phyloP scores from a whole-genome alignment of 495 filamentous ascomycete species.

The Penicillium fimorum region DNA sequence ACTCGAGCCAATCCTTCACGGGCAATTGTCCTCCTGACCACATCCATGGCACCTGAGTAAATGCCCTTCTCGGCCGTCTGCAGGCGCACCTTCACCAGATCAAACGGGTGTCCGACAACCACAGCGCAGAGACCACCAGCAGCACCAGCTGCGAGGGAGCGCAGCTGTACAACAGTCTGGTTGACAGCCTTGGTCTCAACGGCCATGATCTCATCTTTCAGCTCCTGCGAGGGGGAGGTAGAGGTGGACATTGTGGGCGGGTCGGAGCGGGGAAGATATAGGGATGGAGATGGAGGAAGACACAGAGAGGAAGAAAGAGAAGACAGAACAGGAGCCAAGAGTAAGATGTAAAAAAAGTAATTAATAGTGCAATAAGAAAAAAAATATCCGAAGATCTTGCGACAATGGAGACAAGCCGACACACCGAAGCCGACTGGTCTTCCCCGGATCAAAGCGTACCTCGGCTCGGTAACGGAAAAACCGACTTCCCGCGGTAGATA shows the following conservation, averaged over 20 bases:
- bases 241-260: constrained; percentile 33
- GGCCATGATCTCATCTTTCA: constrained; percentile 36
- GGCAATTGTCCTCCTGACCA: constrained; percentile 81
- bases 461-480: constrained; percentile 36
- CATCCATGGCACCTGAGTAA: constrained; percentile 87
- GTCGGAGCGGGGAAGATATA: constrained; percentile 4
- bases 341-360: background rate
- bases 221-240: constrained; percentile 30
- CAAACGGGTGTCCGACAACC: constrained; percentile 91
- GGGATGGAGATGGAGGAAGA: constrained; percentile 10
- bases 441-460: constrained; percentile 26
- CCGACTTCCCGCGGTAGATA: constrained; percentile 1
- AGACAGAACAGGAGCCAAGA: background rate
- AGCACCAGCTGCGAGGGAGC: constrained; percentile 84
- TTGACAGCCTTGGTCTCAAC: constrained; percentile 40
- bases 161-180: constrained; percentile 53
- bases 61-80: constrained; percentile 95
- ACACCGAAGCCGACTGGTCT: constrained; percentile 24
- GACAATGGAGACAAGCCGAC: constrained; percentile 3
- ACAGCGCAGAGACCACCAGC: constrained; percentile 94
- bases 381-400: constrained; percentile 8
- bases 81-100: constrained; percentile 93
- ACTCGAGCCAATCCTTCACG: constrained; percentile 76
- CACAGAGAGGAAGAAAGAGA: background rate
- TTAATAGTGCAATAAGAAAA: constrained; percentile 1